phyloP scores from a whole-genome alignment of 176 grass and related monocot genomes.

The Eleusine coracana region DNA sequence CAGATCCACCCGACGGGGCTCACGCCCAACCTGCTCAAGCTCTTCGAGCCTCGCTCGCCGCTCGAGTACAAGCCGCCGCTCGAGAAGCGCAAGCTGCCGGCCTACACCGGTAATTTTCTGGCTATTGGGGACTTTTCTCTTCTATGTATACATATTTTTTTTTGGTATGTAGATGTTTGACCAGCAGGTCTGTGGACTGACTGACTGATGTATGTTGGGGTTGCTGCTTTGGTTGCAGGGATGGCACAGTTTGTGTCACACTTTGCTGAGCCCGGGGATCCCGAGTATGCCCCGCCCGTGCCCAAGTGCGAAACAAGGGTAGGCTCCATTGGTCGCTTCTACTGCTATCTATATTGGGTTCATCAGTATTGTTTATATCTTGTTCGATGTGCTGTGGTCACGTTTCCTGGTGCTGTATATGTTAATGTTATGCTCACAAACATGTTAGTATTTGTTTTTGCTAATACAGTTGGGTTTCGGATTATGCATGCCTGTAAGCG shows the following conservation, averaged over 20 bases:
- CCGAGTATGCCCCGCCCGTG: slow-evolving; percentile 68
- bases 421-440: neutral
- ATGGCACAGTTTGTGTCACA: slow-evolving; percentile 66
- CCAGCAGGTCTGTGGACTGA: neutral
- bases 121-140: neutral
- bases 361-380: neutral
- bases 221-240: slow-evolving; percentile 39
- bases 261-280: slow-evolving; percentile 60
- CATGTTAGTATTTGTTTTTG: neutral
- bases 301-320: slow-evolving; percentile 67
- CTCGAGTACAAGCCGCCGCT: slow-evolving; percentile 76
- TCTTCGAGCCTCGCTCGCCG: slow-evolving; percentile 81
- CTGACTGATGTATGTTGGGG: neutral
- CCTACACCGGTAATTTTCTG: slow-evolving; percentile 58
- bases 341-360: neutral
- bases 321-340: neutral
- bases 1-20: slow-evolving; percentile 87
- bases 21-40: slow-evolving; percentile 87
- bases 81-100: slow-evolving; percentile 73
- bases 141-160: neutral
- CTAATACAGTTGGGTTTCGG: neutral
- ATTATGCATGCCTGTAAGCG: neutral
- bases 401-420: neutral
- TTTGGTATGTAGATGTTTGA: neutral
- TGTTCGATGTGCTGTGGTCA: neutral